Base-by-base conservation (phyloP, 345 rosid genomes). In the Brassica juncea region DNA sequence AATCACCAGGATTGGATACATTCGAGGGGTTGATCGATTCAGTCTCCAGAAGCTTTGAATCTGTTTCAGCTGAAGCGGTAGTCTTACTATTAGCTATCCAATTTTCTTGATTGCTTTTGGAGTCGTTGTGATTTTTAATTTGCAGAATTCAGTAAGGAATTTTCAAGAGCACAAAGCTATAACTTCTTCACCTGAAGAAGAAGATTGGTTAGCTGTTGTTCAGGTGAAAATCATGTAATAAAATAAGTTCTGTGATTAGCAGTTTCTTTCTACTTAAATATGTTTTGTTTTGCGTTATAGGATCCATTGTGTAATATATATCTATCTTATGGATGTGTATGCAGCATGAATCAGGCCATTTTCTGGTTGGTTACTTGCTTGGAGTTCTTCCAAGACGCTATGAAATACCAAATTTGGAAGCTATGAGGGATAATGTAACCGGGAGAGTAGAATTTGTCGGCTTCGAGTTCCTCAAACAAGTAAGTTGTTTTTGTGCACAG, bases 261-360 rank as follows among this genome's bases (percentile, higher is more conserved):
- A 31, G 3, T 30, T 49, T n/a, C 16, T 63, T 6, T 32, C 42
- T 63, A 63, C 39, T 31, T 57, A 23, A 23, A 58, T 28, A 58
- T 58, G 63, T 70, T 68, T 68, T 4, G 4, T 16, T 31, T 54
- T 15, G 42, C 62, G 8, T 52, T 28, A 9, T 54, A 54, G 60
- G 60, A 54, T 54, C 60, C 8, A 34, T 54, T 54, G 23, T 55
- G 61, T 55, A 19, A 55, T 52, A 35, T 60, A 59, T 31, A 61
- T 52, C 52, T 8, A 59, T 59, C 64, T 55, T 55, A 6, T 55
- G 27, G 25, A 54, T 54, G 60, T 21, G 28, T 54, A 23, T 59
- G 64, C 31, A 59, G 67, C 94, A 88, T 64, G 89, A 90, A 84
- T 89, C 94, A 0, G 91, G 91, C 3, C 92, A 87, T 83, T 87